Percentiles rank a stretch among this genome's conserved stretches.
phyloP scores from a whole-genome alignment of 2,329 filamentous ascomycete species.

The Penicillium psychrosexuale region DNA sequence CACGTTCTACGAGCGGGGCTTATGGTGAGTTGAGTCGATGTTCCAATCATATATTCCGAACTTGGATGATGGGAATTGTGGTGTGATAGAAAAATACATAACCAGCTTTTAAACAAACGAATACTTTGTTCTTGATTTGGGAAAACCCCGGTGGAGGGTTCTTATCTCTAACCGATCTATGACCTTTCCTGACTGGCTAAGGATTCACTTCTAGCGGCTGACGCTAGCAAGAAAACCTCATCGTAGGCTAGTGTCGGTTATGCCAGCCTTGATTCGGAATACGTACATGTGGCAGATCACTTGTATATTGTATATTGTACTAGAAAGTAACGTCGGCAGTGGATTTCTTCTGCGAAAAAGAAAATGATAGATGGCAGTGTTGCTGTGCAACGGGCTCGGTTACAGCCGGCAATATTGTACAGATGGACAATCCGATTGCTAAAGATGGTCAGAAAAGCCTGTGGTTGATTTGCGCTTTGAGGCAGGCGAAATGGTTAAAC shows the following conservation, averaged over 20 bases:
- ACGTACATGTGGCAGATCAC: not conserved
- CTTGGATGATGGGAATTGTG: not conserved
- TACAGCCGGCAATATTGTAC: not conserved
- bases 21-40: not conserved
- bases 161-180: not conserved
- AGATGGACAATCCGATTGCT: not conserved
- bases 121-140: not conserved
- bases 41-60: not conserved
- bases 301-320: not conserved
- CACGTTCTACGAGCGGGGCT: conserved; percentile 1
- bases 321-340: not conserved
- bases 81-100: not conserved
- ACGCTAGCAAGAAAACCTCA: not conserved
- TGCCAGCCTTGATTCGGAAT: not conserved
- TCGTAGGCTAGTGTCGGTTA: not conserved
- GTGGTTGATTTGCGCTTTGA: not conserved
- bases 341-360: not conserved
- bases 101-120: not conserved
- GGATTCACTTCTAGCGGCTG: not conserved
- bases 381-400: not conserved
- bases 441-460: not conserved
- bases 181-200: not conserved
- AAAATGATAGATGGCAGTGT: not conserved
- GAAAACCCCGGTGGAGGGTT: not conserved
- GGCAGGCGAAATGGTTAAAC: not conserved